Evolutionary conservation across 345 rosid genomes (phyloP).

Genomic region (Populus simonii): DNA sequence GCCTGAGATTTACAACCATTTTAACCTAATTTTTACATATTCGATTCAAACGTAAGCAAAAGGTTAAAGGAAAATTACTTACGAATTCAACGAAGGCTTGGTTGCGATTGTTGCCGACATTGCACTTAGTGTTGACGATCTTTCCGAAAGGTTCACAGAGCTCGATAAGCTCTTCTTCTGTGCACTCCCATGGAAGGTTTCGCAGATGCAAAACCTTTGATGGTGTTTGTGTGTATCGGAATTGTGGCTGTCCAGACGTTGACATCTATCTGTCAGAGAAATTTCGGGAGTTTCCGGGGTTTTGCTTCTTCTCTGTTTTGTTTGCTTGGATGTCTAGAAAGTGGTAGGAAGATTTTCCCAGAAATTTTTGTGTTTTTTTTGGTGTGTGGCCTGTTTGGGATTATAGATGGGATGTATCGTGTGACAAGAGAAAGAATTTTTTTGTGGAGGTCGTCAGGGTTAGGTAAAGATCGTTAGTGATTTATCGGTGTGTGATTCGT

Average conservation of each 20-base stretch:
- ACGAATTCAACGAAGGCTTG: slow-evolving; percentile 97
- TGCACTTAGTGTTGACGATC: slow-evolving; percentile 88
- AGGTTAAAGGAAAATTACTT: slow-evolving; percentile 13
- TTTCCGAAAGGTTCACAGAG: slow-evolving; percentile 90
- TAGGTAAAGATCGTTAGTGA: neutral
- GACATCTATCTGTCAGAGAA: slow-evolving; percentile 41
- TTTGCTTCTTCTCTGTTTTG: neutral
- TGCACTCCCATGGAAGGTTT: slow-evolving; percentile 93
- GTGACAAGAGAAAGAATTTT: neutral
- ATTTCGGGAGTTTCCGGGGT: too few relatives aligned
- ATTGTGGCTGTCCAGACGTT: slow-evolving; percentile 75
- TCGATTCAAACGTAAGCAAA: too few relatives aligned
- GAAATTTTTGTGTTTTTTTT: too few relatives aligned
- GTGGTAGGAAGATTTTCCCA: neutral
- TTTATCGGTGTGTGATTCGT: neutral
- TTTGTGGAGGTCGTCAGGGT: neutral
- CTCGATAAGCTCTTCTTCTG: slow-evolving; percentile 89
- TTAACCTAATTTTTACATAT: too few relatives aligned
- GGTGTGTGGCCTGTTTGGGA: too few relatives aligned
- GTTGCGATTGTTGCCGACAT: slow-evolving; percentile 91
- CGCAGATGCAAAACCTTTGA: slow-evolving; percentile 92
- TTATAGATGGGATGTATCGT: neutral
- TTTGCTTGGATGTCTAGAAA: slow-evolving; percentile 25
- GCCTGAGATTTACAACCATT: slow-evolving; percentile 32
- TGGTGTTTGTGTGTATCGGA: slow-evolving; percentile 92